A percentile compares a stretch with the other conserved stretches of the same genome.
phyloP scores from a whole-genome alignment of 352 stramenopile genomes.

The Detonula confervacea region DNA sequence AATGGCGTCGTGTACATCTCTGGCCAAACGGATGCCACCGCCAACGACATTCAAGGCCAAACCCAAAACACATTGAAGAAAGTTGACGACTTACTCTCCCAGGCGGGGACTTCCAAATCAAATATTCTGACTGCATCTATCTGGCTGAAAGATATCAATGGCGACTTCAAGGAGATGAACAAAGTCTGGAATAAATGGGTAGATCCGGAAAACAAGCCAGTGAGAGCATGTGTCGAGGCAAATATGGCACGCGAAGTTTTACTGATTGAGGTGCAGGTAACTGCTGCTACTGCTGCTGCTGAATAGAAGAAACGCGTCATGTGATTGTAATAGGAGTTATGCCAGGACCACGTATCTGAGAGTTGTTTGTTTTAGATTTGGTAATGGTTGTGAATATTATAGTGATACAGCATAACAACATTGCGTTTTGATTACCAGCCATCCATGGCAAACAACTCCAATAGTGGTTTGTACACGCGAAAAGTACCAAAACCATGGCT shows the following conservation, averaged over 20 bases:
- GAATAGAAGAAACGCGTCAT: too few species aligned
- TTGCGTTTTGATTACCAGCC: too few species aligned
- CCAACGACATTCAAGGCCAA: slow-evolving; percentile 62
- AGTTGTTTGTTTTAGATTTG: too few species aligned
- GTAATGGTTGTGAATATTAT: too few species aligned
- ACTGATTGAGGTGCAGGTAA: slow-evolving; percentile 83
- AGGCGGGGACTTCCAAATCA: slow-evolving; percentile 74
- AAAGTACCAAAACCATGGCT: too few species aligned
- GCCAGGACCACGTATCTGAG: too few species aligned
- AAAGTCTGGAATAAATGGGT: slow-evolving; percentile 78
- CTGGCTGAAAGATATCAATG: slow-evolving; percentile 82
- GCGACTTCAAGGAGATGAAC: slow-evolving; percentile 79
- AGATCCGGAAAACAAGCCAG: slow-evolving; percentile 76
- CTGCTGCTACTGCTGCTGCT: slow-evolving; percentile 58
- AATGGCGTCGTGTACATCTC: slow-evolving; percentile 72
- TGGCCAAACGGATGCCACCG: slow-evolving; percentile 64
- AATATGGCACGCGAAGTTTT: slow-evolving; percentile 64
- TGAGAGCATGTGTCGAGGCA: slow-evolving; percentile 71
- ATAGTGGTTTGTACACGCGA: too few species aligned
- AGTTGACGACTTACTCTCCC: slow-evolving; percentile 70
- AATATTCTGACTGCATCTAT: slow-evolving; percentile 77
- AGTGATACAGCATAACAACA: too few species aligned
- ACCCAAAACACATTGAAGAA: slow-evolving; percentile 73
- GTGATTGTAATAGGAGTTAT: too few species aligned
- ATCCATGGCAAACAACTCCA: too few species aligned